Evolutionary conservation across 2,329 filamentous ascomycete species (phyloP), one percentile per base, ranked within the genome.

Genomic region (Colletotrichum sp.): DNA sequence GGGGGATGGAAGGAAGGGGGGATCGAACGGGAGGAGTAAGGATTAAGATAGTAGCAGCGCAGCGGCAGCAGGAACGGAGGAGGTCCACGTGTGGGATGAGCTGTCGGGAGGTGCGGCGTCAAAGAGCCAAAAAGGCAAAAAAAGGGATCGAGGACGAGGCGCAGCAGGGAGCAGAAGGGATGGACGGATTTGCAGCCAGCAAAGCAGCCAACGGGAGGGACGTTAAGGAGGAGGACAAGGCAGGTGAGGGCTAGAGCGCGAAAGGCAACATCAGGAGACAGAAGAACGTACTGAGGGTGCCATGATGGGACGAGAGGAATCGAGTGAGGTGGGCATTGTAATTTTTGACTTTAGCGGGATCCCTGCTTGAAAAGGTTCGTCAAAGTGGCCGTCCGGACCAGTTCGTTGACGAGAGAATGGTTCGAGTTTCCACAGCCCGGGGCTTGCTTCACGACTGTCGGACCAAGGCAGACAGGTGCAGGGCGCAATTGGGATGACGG

Each of bases 281-380:
- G 66, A 77, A 76, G 77, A 77, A 90, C 90, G 71, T 90, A 92
- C 90, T 81, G 90, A 92, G 64, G 90, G 88, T 76, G 90, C 90
- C 90, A 92, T 92, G 83, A 92, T 92, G 80, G 90, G 90, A 82
- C 90, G 90, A 70, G 89, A 87, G 60, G 90, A 92, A 72, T 92
- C 90, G 74, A 92, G 81, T n/a, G 90, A 92, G 77, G 87, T 83
- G 82, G 90, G 89, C 90, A 92, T 92, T 81, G 80, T 72, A 36
- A 34, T 71, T 71, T 57, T 59, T 65, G 67, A 55, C 36, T 76
- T 73, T 39, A 7, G 57, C 63, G 57, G 36, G 64, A 73, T 76
- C 69, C 73, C 73, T 76, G 73, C 64, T 62, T 15, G 36, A 69
- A 73, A 73, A 76, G 69, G 63, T 76, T 76, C 64, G 69, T 63